Evolutionary conservation across 1,139 yeast species (phyloP).

Genomic region (Geotrichum reessii): DNA sequence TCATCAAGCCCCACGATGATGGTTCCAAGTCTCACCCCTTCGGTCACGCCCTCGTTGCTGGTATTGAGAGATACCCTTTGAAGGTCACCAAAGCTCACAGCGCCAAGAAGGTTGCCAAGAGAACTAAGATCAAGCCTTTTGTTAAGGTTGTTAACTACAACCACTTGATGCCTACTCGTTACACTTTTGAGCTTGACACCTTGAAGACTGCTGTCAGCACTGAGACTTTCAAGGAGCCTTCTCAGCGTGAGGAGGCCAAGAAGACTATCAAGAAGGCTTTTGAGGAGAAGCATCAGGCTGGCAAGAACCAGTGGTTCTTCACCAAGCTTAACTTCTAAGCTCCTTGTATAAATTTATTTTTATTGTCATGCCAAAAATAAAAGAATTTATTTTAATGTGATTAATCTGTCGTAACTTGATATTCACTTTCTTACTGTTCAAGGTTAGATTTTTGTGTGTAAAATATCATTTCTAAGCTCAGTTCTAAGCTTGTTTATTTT

Average conservation of each 20-base stretch:
- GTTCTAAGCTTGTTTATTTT: neutral
- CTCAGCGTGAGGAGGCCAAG: conserved; percentile 99
- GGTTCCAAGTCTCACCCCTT: conserved; percentile 98
- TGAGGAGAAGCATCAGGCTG: conserved; percentile 99
- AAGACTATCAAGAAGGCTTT: conserved; percentile 98
- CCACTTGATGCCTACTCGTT: conserved; percentile 99
- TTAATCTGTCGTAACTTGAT: conserved; percentile 6
- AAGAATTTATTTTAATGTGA: conserved; percentile 18
- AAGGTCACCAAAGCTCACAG: conserved; percentile 95
- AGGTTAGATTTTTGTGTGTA: neutral
- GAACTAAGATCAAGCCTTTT: conserved; percentile 98
- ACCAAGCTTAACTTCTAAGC: conserved; percentile 93
- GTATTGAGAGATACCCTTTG: conserved; percentile 98
- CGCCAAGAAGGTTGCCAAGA: conserved; percentile 94
- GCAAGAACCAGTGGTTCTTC: conserved; percentile 99
- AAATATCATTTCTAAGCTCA: neutral
- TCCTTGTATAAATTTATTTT: conserved; percentile 16
- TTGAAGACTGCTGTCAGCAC: conserved; percentile 88
- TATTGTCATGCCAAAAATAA: conserved; percentile 18
- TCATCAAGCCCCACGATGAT: conserved; percentile 97
- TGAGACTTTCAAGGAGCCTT: conserved; percentile 95
- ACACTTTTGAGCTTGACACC: conserved; percentile 94
- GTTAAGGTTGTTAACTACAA: conserved; percentile 99
- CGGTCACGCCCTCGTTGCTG: conserved; percentile 99
- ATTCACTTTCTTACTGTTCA: neutral